These are phyloP conservation scores for Paecilomyces niveus DNA, from an alignment of 2,329 filamentous ascomycete species.

Conservation along the genomic window DNA sequence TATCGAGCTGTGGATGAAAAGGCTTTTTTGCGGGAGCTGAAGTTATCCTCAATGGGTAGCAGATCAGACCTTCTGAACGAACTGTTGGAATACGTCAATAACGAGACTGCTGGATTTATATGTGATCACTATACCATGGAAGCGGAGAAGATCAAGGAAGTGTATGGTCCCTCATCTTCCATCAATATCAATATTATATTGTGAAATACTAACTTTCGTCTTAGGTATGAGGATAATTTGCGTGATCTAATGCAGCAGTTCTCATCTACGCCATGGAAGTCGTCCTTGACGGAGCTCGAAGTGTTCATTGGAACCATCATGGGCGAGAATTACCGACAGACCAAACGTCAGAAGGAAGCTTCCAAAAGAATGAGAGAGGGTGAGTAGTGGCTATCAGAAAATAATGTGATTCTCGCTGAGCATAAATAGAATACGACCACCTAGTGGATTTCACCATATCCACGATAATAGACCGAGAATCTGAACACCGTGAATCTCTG, in stretches of 20 bases:
- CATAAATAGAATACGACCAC: conserved; percentile 9
- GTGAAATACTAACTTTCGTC: conserved; percentile 5
- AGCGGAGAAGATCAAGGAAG: conserved; percentile 10
- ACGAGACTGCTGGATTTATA: conserved; percentile 14
- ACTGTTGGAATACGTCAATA: conserved; percentile 8
- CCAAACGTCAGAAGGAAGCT: conserved; percentile 13
- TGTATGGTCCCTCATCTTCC: conserved; percentile 10
- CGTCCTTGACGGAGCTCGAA: conserved; percentile 44
- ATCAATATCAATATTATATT: not conserved
- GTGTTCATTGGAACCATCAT: conserved; percentile 54
- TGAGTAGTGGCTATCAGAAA: conserved; percentile 3
- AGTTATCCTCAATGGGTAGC: not conserved
- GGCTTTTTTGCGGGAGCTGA: conserved; percentile 39
- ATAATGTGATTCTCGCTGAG: not conserved
- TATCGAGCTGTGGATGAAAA: conserved; percentile 68
- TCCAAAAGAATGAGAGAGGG: conserved; percentile 16
- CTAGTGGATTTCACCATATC: conserved; percentile 14
- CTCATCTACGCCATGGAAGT: conserved; percentile 43
- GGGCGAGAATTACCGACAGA: conserved; percentile 15
- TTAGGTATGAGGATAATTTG: conserved; percentile 44
- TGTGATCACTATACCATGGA: conserved; percentile 15
- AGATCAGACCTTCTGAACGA: not conserved
- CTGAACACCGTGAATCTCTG: conserved; percentile 12
- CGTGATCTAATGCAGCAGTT: conserved; percentile 21
- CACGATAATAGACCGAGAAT: conserved; percentile 13